Base-by-base conservation (phyloP, 306 rosid genomes). In the Ormosia emarginata region DNA sequence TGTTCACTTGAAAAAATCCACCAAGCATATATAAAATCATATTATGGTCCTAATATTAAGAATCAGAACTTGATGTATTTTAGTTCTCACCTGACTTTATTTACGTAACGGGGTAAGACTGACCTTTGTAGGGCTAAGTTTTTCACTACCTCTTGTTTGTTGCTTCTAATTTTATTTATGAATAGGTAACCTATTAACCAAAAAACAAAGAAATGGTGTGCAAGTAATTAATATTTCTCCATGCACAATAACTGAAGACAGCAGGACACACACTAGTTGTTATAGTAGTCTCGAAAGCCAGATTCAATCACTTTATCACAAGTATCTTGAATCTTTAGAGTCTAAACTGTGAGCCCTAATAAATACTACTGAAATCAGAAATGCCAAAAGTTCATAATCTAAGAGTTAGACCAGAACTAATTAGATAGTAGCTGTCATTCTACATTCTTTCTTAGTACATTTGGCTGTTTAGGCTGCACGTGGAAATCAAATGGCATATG, bases 381-480 rank as follows among this genome's bases (percentile, higher is more conserved):
- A 50, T 24, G 55, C 11, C 43, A 67, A 8, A 63, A 74, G 79
- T 80, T 74, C 49, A 39, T 75, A 55, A 57, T 52, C 10, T 32
- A 43, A 52, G 77, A 62, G 59, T 62, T 43, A 17, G 8, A 30
- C 13, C 33, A 55, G 13, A 36, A 52, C 18, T 67, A 58, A 59
- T 41, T 61, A 14, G 71, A 61, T 8, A 53, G 43, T 43, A 56
- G 32, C n/a, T 43, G 3, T 46, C 40, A 41, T 34, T 58, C 50
- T 80, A 83, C 81, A 87, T 84, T 78, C 85, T 84, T 65, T 86
- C 89, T 57, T 82, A 88, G 2, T 12, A 86, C 88, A 79, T 90
- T 90, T 66, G 91, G 86, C 89, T 87, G 94, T 70, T 84, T 81
- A 12, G 93, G 92, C 87, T 90, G 91, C 30, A 81, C 85, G 41